Evolutionary conservation across 2,329 filamentous ascomycete genomes (phyloP).

Genomic region (Amylocarpus encephaloides): DNA sequence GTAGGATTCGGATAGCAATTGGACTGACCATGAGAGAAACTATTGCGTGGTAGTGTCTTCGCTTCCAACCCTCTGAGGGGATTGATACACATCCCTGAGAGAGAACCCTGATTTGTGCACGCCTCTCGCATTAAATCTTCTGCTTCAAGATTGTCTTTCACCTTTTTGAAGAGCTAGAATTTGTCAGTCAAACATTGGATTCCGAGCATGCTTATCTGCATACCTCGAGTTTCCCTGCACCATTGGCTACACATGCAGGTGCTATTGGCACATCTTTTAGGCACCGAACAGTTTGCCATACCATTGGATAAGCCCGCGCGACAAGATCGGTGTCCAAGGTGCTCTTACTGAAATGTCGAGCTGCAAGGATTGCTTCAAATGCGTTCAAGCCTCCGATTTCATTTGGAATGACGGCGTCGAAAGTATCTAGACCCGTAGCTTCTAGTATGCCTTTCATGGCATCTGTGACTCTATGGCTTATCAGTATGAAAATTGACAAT

Average conservation of each 20-base stretch:
- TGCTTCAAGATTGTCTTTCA: conserved; percentile 21
- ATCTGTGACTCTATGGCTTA: conserved; percentile 26
- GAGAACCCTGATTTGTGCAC: conserved; percentile 23
- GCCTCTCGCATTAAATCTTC: conserved; percentile 28
- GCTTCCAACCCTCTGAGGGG: conserved; percentile 26
- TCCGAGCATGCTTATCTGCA: background rate
- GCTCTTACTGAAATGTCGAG: conserved; percentile 23
- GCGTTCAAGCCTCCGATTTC: conserved; percentile 63
- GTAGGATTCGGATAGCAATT: background rate
- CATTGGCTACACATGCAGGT: conserved; percentile 26
- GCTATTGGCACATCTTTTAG: conserved; percentile 23
- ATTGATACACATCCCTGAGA: conserved; percentile 25
- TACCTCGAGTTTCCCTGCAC: conserved; percentile 18
- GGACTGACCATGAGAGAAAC: conserved; percentile 26
- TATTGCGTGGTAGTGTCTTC: conserved; percentile 26
- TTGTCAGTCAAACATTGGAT: background rate
- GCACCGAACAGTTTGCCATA: conserved; percentile 30
- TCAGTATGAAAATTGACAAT: conserved; percentile 18
- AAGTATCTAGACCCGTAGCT: conserved; percentile 16
- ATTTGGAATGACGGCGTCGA: conserved; percentile 51
- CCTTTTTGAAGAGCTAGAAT: conserved; percentile 17
- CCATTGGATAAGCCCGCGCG: conserved; percentile 28
- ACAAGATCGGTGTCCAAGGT: conserved; percentile 28
- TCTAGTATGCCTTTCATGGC: conserved; percentile 25
- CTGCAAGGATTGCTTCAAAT: conserved; percentile 27